These are phyloP conservation scores for Elaeagnus macrophylla DNA, from an alignment of 306 rosid genomes.

Conservation along the genomic window DNA sequence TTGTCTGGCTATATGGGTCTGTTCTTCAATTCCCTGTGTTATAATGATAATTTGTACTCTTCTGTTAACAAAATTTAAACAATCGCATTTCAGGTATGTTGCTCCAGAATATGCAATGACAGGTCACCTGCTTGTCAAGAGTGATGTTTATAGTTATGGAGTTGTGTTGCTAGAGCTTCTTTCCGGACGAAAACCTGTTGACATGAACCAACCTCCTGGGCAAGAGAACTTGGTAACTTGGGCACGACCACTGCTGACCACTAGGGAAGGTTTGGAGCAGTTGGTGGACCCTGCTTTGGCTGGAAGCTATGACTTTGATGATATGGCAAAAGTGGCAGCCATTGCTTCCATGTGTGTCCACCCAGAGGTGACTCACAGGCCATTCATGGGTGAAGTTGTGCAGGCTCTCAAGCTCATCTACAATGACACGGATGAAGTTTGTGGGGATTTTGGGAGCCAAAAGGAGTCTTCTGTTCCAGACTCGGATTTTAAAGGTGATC, in stretches of 20 bases:
- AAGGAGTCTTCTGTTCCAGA: constrained; percentile 68
- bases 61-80: constrained; percentile 12
- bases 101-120: constrained; percentile 99
- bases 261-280: constrained; percentile 72
- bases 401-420: constrained; percentile 90
- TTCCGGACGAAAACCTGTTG: constrained; percentile 87
- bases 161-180: constrained; percentile 93
- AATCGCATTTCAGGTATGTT: constrained; percentile 60
- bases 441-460: constrained; percentile 61
- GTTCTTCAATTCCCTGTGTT: no score
- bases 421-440: constrained; percentile 58
- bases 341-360: constrained; percentile 94
- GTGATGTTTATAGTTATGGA: constrained; percentile 97
- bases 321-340: constrained; percentile 91
- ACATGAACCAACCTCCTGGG: constrained; percentile 78
- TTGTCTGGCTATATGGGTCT: no score
- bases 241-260: constrained; percentile 74
- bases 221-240: constrained; percentile 82
- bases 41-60: not conserved
- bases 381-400: constrained; percentile 98
- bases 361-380: constrained; percentile 71
- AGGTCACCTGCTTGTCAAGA: constrained; percentile 89
- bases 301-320: constrained; percentile 68
- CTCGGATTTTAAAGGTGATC: constrained; percentile 60
- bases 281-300: constrained; percentile 76